Evolutionary conservation across 2,329 filamentous ascomycete genomes (phyloP).

Genomic region (Pseudocercospora fuligena): DNA sequence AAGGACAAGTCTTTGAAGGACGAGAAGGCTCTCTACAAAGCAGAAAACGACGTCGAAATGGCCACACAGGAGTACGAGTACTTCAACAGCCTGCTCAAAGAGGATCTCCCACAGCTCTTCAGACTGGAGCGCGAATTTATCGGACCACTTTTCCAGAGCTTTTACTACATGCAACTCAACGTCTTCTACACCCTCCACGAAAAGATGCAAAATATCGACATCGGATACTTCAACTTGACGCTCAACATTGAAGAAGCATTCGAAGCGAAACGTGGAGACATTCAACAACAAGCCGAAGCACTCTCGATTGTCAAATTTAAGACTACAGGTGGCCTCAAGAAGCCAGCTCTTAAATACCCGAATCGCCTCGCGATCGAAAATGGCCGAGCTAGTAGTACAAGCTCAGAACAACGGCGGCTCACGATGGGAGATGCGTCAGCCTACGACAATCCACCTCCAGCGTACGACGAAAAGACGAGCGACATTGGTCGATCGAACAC

Average conservation of each 20-base stretch:
- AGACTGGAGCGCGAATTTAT: slow-evolving; percentile 91
- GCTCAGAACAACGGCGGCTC: slow-evolving; percentile 35
- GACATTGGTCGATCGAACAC: slow-evolving; percentile 40
- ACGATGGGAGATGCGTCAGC: slow-evolving; percentile 27
- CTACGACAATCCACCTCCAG: slow-evolving; percentile 33
- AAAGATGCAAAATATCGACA: slow-evolving; percentile 96
- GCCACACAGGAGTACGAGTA: slow-evolving; percentile 96
- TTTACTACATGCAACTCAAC: slow-evolving; percentile 99
- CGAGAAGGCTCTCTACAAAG: slow-evolving; percentile 95
- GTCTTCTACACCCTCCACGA: slow-evolving; percentile 98
- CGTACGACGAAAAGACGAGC: slow-evolving; percentile 31
- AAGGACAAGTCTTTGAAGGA: slow-evolving; percentile 96
- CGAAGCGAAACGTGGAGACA: slow-evolving; percentile 82
- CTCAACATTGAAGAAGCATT: slow-evolving; percentile 92
- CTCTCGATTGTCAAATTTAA: slow-evolving; percentile 90
- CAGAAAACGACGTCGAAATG: slow-evolving; percentile 86
- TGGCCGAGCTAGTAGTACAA: slow-evolving; percentile 27
- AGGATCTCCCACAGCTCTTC: slow-evolving; percentile 92
- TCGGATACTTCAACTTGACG: slow-evolving; percentile 94
- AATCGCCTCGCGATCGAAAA: slow-evolving; percentile 42
- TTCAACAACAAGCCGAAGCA: slow-evolving; percentile 82
- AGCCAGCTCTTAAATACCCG: slow-evolving; percentile 58
- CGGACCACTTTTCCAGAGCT: slow-evolving; percentile 93
- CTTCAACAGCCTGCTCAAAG: slow-evolving; percentile 96
- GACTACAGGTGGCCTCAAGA: slow-evolving; percentile 71